A percentile compares a stretch with the other conserved stretches of the same genome.
Evolutionary conservation across 140 eudicot species (phyloP).

Genomic region (Erigeron philadelphicus): DNA sequence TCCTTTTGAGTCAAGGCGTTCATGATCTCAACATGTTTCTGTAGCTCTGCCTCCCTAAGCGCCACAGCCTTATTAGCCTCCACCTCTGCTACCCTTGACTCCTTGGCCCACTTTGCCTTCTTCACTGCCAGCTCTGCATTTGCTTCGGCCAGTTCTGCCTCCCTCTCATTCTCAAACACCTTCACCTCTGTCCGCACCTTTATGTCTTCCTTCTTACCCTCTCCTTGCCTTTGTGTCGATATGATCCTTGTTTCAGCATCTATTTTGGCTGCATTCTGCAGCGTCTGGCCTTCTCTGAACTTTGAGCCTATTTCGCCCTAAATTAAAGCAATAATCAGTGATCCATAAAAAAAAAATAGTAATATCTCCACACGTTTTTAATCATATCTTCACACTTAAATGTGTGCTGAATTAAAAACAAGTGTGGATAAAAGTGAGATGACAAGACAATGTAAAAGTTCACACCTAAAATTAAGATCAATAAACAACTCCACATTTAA

Average conservation of each 20-base stretch:
- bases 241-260: conserved; percentile 61
- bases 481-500: too few species aligned
- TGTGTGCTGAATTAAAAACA: too few species aligned
- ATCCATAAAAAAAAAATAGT: background rate
- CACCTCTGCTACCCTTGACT: conserved; percentile 57
- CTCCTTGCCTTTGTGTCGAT: conserved; percentile 51
- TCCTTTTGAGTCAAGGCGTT: conserved; percentile 51
- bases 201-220: conserved; percentile 59
- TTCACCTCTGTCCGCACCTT: conserved; percentile 49
- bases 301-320: conserved; percentile 59
- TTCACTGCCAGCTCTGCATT: conserved; percentile 47
- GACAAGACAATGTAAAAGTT: background rate
- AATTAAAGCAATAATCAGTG: conserved; percentile 8
- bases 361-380: too few species aligned
- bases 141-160: conserved; percentile 49
- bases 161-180: conserved; percentile 41
- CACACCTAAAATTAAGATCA: background rate
- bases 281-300: conserved; percentile 49
- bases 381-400: too few species aligned
- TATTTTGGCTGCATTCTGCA: conserved; percentile 63
- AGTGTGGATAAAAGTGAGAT: too few species aligned
- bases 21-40: conserved; percentile 51
- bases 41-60: conserved; percentile 51
- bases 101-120: conserved; percentile 51
- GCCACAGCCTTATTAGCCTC: conserved; percentile 53